A percentile compares a stretch with the other conserved stretches of the same genome.
These are phyloP conservation scores for Isoetes taiwanensis DNA, from an alignment of 75 land plant genomes.

Conservation along the genomic window DNA sequence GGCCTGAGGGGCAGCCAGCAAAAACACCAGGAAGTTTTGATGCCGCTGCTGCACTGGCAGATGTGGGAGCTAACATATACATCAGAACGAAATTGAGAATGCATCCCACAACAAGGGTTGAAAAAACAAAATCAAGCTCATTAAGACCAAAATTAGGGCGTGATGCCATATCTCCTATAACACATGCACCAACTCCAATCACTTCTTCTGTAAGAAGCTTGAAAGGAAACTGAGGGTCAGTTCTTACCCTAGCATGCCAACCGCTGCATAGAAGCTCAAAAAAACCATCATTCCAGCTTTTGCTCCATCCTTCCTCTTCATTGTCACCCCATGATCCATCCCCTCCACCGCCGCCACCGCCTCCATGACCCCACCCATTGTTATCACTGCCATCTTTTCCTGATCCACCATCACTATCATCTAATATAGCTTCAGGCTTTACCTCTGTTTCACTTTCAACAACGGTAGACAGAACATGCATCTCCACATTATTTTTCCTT, in stretches of 20 bases:
- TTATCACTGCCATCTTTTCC: neutral
- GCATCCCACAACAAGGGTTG: conserved; percentile 79
- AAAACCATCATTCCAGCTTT: conserved; percentile 29
- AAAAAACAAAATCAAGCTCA: conserved; percentile 92
- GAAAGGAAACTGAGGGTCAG: conserved; percentile 92
- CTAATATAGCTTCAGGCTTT: no score
- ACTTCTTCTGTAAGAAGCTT: conserved; percentile 87
- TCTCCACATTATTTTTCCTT: no score
- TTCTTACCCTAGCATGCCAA: conserved; percentile 70
- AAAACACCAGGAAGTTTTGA: conserved; percentile 44
- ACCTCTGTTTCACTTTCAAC: no score
- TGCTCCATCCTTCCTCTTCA: conserved; percentile 5
- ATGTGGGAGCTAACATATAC: conserved; percentile 80
- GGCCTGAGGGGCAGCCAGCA: conserved; percentile 54
- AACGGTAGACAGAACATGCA: no score
- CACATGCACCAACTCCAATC: conserved; percentile 73
- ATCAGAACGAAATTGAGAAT: conserved; percentile 77
- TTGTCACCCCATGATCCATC: conserved; percentile 9
- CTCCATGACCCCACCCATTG: conserved; percentile 13
- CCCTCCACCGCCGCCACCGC: conserved; percentile 20
- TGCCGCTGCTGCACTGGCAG: conserved; percentile 24
- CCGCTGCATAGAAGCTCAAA: conserved; percentile 55
- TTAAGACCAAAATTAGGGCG: conserved; percentile 87
- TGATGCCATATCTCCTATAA: conserved; percentile 85
- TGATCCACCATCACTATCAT: no score